Conservation (phyloP, 1,284 basidiomycete species). For the Pascua guehoae region DNA sequence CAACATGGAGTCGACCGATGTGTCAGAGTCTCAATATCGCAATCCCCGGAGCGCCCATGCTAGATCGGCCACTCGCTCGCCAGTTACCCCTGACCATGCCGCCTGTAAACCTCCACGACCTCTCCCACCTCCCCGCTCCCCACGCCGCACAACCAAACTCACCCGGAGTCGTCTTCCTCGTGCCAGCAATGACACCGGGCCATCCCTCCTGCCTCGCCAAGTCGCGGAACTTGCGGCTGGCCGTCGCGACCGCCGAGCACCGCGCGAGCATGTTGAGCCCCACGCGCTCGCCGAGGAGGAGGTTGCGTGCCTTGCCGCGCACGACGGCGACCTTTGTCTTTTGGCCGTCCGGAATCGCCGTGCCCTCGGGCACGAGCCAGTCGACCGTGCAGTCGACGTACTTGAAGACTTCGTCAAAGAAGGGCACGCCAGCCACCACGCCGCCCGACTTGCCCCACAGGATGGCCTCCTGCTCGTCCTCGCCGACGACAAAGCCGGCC, state of each 20-base stretch:
- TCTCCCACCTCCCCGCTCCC: no score
- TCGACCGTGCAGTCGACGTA: constrained; percentile 90
- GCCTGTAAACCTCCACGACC: no score
- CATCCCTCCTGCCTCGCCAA: constrained; percentile 76
- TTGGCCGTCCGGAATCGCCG: constrained; percentile 62
- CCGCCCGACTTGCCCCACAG: constrained; percentile 74
- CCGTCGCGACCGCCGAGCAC: constrained; percentile 94
- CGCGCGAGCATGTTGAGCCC: constrained; percentile 91
- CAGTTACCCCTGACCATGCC: no score
- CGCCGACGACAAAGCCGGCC: constrained; percentile 95
- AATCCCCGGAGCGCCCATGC: no score
- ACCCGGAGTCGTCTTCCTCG: constrained; percentile 97
- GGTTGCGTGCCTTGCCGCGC: constrained; percentile 75
- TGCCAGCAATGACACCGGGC: constrained; percentile 87
- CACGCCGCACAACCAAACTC: constrained; percentile 17
- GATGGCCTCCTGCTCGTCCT: constrained; percentile 77
- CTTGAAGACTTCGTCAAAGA: constrained; percentile 88
- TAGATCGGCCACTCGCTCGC: no score
- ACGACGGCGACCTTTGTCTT: constrained; percentile 87
- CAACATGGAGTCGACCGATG: no score
- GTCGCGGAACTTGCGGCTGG: constrained; percentile 74
- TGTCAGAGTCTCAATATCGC: no score
- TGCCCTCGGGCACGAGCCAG: constrained; percentile 88
- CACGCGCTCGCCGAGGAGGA: constrained; percentile 91
- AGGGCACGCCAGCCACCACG: constrained; percentile 90